phyloP scores from a whole-genome alignment of 139 green algal species.

The Zygnema circumcarinatum region DNA sequence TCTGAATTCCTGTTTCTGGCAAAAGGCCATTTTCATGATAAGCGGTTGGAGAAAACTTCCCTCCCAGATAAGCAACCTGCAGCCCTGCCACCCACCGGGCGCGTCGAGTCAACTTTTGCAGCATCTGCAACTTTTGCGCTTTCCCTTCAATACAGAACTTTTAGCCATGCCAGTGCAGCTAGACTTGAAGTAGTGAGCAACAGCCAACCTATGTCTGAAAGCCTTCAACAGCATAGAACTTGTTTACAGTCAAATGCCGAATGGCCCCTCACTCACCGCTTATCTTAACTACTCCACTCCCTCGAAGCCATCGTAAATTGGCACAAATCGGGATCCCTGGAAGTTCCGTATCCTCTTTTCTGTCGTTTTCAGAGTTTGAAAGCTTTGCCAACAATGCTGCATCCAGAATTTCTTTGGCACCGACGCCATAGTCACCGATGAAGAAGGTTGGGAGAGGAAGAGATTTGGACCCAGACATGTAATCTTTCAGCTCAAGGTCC shows the following conservation, averaged over 20 bases:
- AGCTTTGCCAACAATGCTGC: neutral
- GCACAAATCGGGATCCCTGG: slow-evolving; percentile 3
- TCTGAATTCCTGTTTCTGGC: neutral
- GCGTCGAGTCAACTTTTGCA: no score
- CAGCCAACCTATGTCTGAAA: no score
- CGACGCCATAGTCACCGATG: slow-evolving; percentile 54
- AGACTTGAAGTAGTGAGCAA: no score
- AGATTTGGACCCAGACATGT: slow-evolving; percentile 18
- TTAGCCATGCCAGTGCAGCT: no score
- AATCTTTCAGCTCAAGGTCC: slow-evolving; percentile 44
- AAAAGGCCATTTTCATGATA: neutral
- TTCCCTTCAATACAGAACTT: no score
- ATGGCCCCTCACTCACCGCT: no score
- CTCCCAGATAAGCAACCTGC: slow-evolving; percentile 35
- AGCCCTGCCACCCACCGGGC: slow-evolving; percentile 12
- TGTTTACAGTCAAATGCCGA: no score
- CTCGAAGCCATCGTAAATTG: slow-evolving; percentile 36
- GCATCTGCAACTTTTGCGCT: no score
- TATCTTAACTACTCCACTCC: slow-evolving; percentile 6
- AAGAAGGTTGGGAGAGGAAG: slow-evolving; percentile 59
- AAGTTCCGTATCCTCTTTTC: neutral
- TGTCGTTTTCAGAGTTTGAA: neutral
- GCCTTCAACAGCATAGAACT: no score
- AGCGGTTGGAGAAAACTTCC: neutral
- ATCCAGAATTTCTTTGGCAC: slow-evolving; percentile 12